Base-by-base conservation (phyloP, 805 yeast species). In the Pichia pseudocactophila region DNA sequence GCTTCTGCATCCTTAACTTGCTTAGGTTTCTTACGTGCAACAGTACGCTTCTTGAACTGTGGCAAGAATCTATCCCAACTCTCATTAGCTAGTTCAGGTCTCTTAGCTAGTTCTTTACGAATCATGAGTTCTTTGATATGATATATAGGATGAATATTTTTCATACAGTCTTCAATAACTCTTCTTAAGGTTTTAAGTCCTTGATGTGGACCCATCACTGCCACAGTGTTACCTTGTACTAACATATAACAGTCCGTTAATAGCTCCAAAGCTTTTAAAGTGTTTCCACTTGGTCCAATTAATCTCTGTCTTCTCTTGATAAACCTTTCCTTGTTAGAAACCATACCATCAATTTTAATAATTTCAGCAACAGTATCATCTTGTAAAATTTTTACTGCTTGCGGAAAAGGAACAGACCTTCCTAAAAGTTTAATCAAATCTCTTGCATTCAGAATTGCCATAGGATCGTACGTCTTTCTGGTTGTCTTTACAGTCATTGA, bases 51-150 rank as follows among this genome's bases (percentile, higher is more conserved):
- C 76, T 87, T 92, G 71, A 92, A 92, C 70, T 82, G 88, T 19
- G 98, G 98, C 59, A 92, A 70, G 63, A 90, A 92, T 63, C 98
- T 75, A 20, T 88, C 79, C 98, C 98, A 92, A 64, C 88, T 96
- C 65, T 92, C 97, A 42, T 85, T 71, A 26, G 95, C 96, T 50
- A 92, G 72, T 55, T 92, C 97, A 10, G 98, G 98, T 57, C 85
- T 87, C 67, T 88, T 85, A 27, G 95, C 86, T 49, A 92, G 71
- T 65, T 92, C 98, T 62, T 92, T 82, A 66, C 89, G 90, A 60
- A 92, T 90, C 98, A 92, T 92, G 48, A 92, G 71, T 63, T 92
- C 98, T 62, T 92, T 92, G 58, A 92, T 90, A 62, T 92, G 90
- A 65, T 92, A 92, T 47, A 92, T 90, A n/a, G 98, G 98, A 61